Conservation (phyloP, 495 filamentous ascomycete species). For the Penicillium simplicissimum region DNA sequence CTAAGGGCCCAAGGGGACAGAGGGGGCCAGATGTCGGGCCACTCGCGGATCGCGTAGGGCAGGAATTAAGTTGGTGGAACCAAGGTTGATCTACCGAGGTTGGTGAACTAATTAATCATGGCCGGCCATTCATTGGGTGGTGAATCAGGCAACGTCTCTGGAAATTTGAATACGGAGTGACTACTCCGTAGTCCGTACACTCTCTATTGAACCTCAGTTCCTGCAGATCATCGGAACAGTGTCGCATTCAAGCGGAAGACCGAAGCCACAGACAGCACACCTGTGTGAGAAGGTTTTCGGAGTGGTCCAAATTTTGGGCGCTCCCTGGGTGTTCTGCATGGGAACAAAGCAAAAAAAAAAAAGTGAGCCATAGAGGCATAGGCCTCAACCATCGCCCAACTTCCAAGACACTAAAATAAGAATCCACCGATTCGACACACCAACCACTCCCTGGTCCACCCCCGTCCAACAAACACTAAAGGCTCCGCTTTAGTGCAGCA, state of each 20-base stretch:
- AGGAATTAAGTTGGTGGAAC: constrained; percentile 30
- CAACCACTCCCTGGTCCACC: background rate
- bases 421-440: background rate
- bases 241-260: background rate
- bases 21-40: background rate
- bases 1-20: background rate
- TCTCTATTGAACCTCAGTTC: background rate
- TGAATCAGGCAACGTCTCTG: background rate
- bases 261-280: background rate
- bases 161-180: background rate
- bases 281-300: background rate
- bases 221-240: background rate
- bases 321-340: background rate
- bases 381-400: background rate
- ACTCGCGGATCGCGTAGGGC: background rate
- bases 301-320: background rate
- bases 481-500: background rate
- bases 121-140: background rate
- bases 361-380: background rate
- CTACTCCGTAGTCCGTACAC: too few relatives aligned
- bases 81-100: constrained; percentile 19
- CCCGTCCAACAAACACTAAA: background rate
- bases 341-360: background rate
- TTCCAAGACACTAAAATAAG: background rate
- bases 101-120: constrained; percentile 2